Percentiles rank a stretch among this genome's conserved stretches.
These are phyloP conservation scores for Cladophialophora carrionii DNA, from an alignment of 2,329 filamentous ascomycete species.

Conservation along the genomic window DNA sequence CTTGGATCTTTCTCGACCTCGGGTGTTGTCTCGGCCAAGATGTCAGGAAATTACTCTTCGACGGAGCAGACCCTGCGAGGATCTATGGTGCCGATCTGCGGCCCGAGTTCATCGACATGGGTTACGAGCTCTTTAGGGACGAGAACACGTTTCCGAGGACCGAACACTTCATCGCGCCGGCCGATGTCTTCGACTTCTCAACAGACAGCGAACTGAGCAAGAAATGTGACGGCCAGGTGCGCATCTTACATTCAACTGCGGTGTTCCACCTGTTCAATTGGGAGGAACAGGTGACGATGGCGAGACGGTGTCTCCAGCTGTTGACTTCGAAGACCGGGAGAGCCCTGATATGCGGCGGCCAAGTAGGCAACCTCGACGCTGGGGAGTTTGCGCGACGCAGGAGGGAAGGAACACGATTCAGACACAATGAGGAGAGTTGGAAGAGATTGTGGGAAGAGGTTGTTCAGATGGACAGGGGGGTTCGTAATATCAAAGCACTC, in stretches of 20 bases:
- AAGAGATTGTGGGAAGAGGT: conserved; percentile 60
- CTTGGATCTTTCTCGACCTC: conserved; percentile 47
- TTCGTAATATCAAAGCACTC: conserved; percentile 34
- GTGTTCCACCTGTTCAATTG: conserved; percentile 51
- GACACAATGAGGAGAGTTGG: conserved; percentile 54
- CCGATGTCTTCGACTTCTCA: conserved; percentile 39
- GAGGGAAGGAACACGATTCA: conserved; percentile 29
- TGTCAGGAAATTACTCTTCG: conserved; percentile 49
- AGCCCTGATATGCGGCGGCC: conserved; percentile 38
- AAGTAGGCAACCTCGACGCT: conserved; percentile 36
- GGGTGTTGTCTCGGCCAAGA: conserved; percentile 53
- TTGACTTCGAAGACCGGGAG: conserved; percentile 23
- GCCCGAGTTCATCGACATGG: conserved; percentile 46
- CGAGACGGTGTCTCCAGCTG: conserved; percentile 33
- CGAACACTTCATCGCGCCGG: conserved; percentile 46
- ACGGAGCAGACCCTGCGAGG: conserved; percentile 55
- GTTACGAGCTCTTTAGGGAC: conserved; percentile 51
- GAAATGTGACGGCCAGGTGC: conserved; percentile 41
- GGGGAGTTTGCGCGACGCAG: conserved; percentile 29
- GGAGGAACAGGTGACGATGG: conserved; percentile 42
- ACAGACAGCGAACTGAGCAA: conserved; percentile 27
- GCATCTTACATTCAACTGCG: conserved; percentile 44
- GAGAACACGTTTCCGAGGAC: conserved; percentile 39
- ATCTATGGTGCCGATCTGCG: conserved; percentile 45
- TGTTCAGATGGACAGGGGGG: conserved; percentile 43